A percentile compares a stretch with the other conserved stretches of the same genome.
Evolutionary conservation across 2,329 filamentous ascomycete species (phyloP).

Genomic region (Colletotrichum simmondsii): DNA sequence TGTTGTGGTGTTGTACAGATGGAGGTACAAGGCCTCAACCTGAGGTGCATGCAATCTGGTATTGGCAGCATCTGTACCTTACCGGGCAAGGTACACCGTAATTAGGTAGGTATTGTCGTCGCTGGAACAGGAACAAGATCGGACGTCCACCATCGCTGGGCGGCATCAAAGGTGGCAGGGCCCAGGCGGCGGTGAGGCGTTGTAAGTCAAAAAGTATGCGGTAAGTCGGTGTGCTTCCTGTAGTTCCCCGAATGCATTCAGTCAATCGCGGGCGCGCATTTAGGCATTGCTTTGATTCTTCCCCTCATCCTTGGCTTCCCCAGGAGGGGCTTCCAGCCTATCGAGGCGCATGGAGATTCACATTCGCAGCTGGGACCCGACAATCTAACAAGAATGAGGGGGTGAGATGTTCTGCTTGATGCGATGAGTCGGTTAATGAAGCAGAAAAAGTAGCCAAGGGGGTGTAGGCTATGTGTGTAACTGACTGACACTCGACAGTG

Average conservation of each 20-base stretch:
- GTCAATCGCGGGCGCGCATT: not conserved
- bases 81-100: not conserved
- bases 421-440: not conserved
- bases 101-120: not conserved
- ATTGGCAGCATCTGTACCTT: not conserved
- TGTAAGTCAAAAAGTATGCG: not conserved
- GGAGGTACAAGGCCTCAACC: not conserved
- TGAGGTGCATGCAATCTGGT: not conserved
- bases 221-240: not conserved
- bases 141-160: conserved; percentile 13
- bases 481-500: not conserved
- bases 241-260: conserved; percentile 6
- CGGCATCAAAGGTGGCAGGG: conserved; percentile 2
- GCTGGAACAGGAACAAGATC: not conserved
- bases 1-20: not conserved
- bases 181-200: conserved; percentile 14
- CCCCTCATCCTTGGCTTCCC: not conserved
- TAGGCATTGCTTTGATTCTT: not conserved
- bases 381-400: not conserved
- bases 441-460: too few relatives aligned
- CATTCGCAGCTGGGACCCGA: not conserved
- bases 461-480: not conserved
- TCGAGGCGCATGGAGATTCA: not conserved
- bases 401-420: not conserved
- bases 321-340: not conserved